Evolutionary conservation across 306 rosid species (phyloP).

Genomic region (Arachis stenosperma): DNA sequence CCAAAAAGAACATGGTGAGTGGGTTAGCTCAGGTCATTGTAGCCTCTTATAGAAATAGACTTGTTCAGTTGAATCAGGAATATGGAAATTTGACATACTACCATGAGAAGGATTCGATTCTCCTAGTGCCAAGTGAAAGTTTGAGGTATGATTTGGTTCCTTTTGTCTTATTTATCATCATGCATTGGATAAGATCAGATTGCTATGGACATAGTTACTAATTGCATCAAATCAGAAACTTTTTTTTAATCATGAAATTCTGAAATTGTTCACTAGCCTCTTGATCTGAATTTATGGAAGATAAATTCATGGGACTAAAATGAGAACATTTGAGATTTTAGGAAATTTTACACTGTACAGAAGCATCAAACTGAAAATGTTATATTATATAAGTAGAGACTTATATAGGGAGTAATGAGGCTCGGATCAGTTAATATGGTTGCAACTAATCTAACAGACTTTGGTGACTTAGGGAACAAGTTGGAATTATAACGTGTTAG

Average conservation of each 20-base stretch:
- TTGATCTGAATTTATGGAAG: too few species aligned
- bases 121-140: constrained; percentile 33
- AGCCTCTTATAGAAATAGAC: constrained; percentile 43
- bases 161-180: neutral
- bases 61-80: constrained; percentile 25
- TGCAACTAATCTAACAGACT: too few species aligned
- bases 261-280: neutral
- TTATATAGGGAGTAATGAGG: too few species aligned
- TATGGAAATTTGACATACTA: constrained; percentile 5
- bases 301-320: too few species aligned
- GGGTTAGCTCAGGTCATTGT: constrained; percentile 42
- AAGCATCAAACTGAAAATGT: too few species aligned
- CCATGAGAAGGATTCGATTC: constrained; percentile 33
- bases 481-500: too few species aligned
- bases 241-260: neutral
- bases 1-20: constrained; percentile 36
- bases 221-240: constrained; percentile 21
- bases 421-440: too few species aligned
- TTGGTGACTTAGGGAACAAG: too few species aligned
- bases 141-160: constrained; percentile 30
- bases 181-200: constrained; percentile 2
- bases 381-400: too few species aligned
- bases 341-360: too few species aligned
- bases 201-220: neutral
- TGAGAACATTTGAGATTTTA: too few species aligned